These are phyloP conservation scores for Candida morakotiae DNA, from an alignment of 805 yeast species.

Conservation along the genomic window DNA sequence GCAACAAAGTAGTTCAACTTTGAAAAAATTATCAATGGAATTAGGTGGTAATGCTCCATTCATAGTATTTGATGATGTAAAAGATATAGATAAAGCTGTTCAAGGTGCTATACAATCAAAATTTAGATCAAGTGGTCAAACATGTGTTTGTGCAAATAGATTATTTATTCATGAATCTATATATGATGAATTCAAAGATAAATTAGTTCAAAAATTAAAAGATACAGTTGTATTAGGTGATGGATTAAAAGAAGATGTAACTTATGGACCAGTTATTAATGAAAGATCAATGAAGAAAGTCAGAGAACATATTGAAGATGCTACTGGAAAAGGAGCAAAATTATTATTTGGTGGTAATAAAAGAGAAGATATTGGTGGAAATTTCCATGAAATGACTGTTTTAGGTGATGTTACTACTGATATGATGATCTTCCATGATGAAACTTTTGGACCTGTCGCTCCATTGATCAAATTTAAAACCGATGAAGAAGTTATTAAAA, in stretches of 20 bases:
- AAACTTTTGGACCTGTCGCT: conserved; percentile 80
- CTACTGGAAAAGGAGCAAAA: conserved; percentile 60
- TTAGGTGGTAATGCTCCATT: conserved; percentile 69
- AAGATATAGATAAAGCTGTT: conserved; percentile 51
- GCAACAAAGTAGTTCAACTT: conserved; percentile 52
- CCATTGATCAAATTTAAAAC: conserved; percentile 61
- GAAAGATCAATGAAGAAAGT: conserved; percentile 61
- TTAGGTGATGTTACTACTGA: conserved; percentile 53
- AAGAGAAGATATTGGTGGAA: conserved; percentile 53
- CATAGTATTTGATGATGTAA: conserved; percentile 56
- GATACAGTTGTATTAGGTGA: conserved; percentile 51
- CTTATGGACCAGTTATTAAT: conserved; percentile 77
- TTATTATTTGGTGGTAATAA: conserved; percentile 58
- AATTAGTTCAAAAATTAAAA: conserved; percentile 34
- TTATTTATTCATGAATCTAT: conserved; percentile 51
- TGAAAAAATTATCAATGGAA: conserved; percentile 60
- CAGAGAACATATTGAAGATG: conserved; percentile 59
- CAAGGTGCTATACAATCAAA: conserved; percentile 50
- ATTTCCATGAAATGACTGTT: conserved; percentile 67
- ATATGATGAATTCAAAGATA: conserved; percentile 44
- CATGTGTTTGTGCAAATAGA: conserved; percentile 63
- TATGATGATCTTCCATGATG: conserved; percentile 61
- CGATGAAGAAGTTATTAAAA: conserved; percentile 58
- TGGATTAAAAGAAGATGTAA: conserved; percentile 53
- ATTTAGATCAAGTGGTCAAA: conserved; percentile 61